phyloP scores from a whole-genome alignment of 2,329 filamentous ascomycete genomes.

The Aschersonia sp. region DNA sequence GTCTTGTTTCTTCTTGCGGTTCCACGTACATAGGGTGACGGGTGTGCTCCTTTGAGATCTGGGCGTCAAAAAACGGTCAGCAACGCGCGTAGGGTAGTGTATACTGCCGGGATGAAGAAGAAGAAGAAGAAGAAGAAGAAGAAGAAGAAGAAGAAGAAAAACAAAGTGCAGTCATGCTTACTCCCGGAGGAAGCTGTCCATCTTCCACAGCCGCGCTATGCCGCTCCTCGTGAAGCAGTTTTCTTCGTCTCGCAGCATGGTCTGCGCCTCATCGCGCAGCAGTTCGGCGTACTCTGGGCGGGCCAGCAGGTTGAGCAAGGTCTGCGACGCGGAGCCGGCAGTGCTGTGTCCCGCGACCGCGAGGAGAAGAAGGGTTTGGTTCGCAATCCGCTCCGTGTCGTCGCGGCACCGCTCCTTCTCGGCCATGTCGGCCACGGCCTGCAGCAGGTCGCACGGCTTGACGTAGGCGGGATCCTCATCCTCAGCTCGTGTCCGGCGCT shows the following conservation, averaged over 20 bases:
- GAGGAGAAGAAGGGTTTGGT: constrained; percentile 2
- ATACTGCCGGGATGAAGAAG: neutral
- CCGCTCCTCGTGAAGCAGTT: constrained; percentile 1
- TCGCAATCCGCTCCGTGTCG: constrained; percentile 1
- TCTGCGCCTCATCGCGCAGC: constrained; percentile 1
- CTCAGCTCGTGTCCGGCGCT: constrained; percentile 2
- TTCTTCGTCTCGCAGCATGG: neutral
- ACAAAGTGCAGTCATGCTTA: neutral
- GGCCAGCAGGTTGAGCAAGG: constrained; percentile 2
- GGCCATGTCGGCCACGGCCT: constrained; percentile 4
- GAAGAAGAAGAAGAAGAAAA: neutral
- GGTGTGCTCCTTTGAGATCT: constrained; percentile 6
- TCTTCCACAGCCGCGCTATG: constrained; percentile 3
- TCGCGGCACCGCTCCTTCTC: neutral
- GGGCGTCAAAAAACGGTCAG: neutral
- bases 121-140: neutral
- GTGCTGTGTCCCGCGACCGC: constrained; percentile 5
- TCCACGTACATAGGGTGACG: constrained; percentile 2
- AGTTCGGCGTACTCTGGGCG: constrained; percentile 1
- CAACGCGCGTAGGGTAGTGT: no score
- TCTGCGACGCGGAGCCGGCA: constrained; percentile 4
- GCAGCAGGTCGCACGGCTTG: constrained; percentile 4
- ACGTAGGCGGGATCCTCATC: neutral
- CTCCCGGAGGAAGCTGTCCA: constrained; percentile 7
- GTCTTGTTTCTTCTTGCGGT: neutral